Percentiles rank a stretch among this genome's conserved stretches.
phyloP scores from a whole-genome alignment of 164 flowering plant species.

The Dillenia turbinata region DNA sequence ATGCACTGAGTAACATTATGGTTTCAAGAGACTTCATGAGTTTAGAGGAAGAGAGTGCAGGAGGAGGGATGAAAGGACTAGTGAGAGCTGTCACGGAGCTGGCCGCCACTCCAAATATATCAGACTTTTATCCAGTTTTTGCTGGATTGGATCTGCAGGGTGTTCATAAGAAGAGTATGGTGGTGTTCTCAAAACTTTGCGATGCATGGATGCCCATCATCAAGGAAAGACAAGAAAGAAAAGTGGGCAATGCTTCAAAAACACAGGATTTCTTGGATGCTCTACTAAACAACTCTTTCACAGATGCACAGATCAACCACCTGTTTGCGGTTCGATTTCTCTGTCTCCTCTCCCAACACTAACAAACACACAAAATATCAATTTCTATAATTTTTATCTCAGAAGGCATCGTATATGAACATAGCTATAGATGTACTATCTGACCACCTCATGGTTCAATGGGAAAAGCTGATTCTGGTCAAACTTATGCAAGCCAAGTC shows the following conservation, averaged over 20 bases:
- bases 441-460: no score
- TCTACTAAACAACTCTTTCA: neutral
- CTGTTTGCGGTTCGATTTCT: constrained; percentile 17
- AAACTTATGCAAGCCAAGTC: neutral
- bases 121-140: constrained; percentile 19
- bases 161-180: neutral
- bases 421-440: no score
- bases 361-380: neutral
- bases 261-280: constrained; percentile 21
- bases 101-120: constrained; percentile 17
- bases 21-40: constrained; percentile 21
- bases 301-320: constrained; percentile 18
- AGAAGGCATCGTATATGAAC: no score
- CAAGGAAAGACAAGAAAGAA: constrained; percentile 9
- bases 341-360: constrained; percentile 1
- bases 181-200: neutral
- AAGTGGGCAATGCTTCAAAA: neutral
- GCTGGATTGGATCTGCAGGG: constrained; percentile 14
- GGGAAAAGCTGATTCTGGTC: no score
- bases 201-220: constrained; percentile 16
- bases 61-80: constrained; percentile 20
- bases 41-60: constrained; percentile 13
- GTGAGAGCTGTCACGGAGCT: constrained; percentile 20
- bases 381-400: no score
- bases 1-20: constrained; percentile 19